Evolutionary conservation across 352 stramenopile species (phyloP).

Genomic region (Elongisporangium undulatum): DNA sequence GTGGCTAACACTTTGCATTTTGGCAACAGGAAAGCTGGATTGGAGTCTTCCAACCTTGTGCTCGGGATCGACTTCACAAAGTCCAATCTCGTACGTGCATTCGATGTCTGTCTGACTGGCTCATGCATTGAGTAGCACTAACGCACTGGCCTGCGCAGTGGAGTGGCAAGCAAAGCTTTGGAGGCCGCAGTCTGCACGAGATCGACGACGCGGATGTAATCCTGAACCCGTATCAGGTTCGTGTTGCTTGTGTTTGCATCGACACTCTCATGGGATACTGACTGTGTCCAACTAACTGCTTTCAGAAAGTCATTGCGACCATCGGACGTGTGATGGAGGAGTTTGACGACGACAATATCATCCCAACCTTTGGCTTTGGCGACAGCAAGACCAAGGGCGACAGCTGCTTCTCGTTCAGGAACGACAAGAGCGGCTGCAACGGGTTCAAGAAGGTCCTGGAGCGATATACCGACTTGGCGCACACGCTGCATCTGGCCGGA

Average conservation of each 20-base stretch:
- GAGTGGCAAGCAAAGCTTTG: slow-evolving; percentile 60
- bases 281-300: not conserved
- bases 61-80: slow-evolving; percentile 48
- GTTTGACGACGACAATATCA: slow-evolving; percentile 78
- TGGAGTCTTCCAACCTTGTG: slow-evolving; percentile 53
- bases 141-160: slow-evolving; percentile 18
- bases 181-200: slow-evolving; percentile 60
- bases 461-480: slow-evolving; percentile 63
- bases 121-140: not conserved
- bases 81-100: slow-evolving; percentile 24
- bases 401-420: slow-evolving; percentile 52
- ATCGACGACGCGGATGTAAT: slow-evolving; percentile 51
- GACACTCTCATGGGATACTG: too few relatives aligned
- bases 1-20: not conserved
- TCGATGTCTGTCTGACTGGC: not conserved
- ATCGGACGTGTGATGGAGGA: slow-evolving; percentile 69
- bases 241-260: slow-evolving; percentile 2
- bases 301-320: slow-evolving; percentile 67
- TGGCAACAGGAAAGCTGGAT: slow-evolving; percentile 7
- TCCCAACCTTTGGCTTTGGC: slow-evolving; percentile 70
- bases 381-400: slow-evolving; percentile 24
- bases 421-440: slow-evolving; percentile 24
- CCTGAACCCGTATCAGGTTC: slow-evolving; percentile 59
- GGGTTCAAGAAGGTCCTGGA: slow-evolving; percentile 53
- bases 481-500: slow-evolving; percentile 53